A percentile compares a stretch with the other conserved stretches of the same genome.
These are phyloP conservation scores for Tetrahymena thermophila DNA, from an alignment of 73 alveolate genomes.

Conservation along the genomic window DNA sequence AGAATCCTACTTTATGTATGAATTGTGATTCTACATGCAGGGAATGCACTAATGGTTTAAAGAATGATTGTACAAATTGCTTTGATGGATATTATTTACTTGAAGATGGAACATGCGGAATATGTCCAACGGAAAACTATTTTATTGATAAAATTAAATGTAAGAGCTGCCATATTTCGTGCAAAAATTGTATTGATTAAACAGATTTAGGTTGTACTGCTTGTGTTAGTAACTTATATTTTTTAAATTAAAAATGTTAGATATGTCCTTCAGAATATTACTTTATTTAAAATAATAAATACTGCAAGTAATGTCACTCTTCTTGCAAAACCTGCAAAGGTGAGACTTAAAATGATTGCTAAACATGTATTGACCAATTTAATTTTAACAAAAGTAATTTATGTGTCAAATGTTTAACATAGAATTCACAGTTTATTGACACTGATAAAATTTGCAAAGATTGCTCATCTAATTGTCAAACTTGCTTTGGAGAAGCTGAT, in stretches of 20 bases:
- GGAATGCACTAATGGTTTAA: background rate
- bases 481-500: background rate
- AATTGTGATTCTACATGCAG: background rate
- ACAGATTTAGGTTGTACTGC: background rate
- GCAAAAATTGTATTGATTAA: background rate
- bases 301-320: background rate
- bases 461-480: background rate
- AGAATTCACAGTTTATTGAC: background rate
- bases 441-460: background rate
- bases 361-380: background rate
- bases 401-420: background rate
- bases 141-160: background rate
- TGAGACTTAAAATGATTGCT: background rate
- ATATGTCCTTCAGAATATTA: background rate
- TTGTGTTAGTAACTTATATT: background rate
- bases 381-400: background rate
- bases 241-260: background rate
- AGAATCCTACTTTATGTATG: background rate
- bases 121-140: background rate
- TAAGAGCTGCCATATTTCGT: background rate
- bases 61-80: background rate
- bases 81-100: background rate
- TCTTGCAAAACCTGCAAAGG: background rate
- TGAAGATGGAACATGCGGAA: background rate
- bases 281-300: background rate